These are phyloP conservation scores for Microdochium bolleyi DNA, from an alignment of 2,329 filamentous ascomycete species.

Conservation along the genomic window DNA sequence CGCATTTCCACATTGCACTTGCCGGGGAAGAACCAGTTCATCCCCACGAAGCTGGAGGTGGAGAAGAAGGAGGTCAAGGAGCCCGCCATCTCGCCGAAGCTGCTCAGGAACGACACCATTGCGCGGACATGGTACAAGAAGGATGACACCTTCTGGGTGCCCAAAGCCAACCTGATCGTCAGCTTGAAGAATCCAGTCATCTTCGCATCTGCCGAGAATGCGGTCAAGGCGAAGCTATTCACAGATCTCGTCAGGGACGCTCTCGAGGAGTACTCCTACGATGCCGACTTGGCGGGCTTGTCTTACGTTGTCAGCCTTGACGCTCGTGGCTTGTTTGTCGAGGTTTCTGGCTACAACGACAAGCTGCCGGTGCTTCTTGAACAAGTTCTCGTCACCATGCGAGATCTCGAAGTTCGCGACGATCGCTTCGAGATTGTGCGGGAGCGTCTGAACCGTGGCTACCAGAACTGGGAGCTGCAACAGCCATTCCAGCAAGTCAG, in stretches of 20 bases:
- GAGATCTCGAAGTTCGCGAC: constrained; percentile 74
- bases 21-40: constrained; percentile 91
- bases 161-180: constrained; percentile 81
- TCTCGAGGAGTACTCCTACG: constrained; percentile 88
- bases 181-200: constrained; percentile 73
- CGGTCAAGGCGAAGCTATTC: constrained; percentile 72
- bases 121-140: constrained; percentile 96
- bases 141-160: constrained; percentile 97
- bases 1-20: constrained; percentile 70
- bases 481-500: constrained; percentile 86
- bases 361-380: constrained; percentile 87
- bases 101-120: constrained; percentile 76
- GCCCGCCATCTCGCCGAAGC: constrained; percentile 63
- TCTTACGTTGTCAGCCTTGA: constrained; percentile 73
- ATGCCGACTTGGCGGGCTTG: constrained; percentile 86
- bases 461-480: constrained; percentile 81
- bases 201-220: constrained; percentile 70
- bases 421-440: constrained; percentile 89
- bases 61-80: constrained; percentile 86
- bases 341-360: constrained; percentile 89
- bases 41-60: constrained; percentile 86
- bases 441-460: constrained; percentile 67
- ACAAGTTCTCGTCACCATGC: constrained; percentile 77
- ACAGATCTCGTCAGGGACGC: constrained; percentile 83
- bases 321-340: constrained; percentile 65